Conservation (phyloP, 768 basidiomycete genomes). For the Psilocybe azurescens region DNA sequence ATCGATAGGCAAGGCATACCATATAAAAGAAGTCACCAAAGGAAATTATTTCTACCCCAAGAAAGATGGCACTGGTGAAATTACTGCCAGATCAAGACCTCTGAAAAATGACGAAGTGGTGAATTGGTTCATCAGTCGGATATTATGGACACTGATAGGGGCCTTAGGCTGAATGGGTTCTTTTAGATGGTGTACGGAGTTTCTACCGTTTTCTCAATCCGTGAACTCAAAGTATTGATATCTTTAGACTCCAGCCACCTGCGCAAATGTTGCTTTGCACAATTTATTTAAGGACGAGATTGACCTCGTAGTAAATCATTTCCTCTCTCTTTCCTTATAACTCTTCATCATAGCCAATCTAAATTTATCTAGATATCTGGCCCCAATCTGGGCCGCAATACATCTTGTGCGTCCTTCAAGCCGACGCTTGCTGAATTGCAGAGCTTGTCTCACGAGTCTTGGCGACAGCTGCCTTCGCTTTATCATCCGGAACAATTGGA, state of each 20-base stretch:
- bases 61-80: constrained; percentile 75
- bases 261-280: constrained; percentile 88
- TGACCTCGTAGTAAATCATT: constrained; percentile 77
- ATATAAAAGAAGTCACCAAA: constrained; percentile 72
- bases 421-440: background rate
- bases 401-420: constrained; percentile 61
- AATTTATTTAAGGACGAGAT: constrained; percentile 87
- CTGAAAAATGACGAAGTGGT: constrained; percentile 77
- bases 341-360: constrained; percentile 10
- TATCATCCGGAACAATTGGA: constrained; percentile 93
- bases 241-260: constrained; percentile 84
- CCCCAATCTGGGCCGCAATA: constrained; percentile 86
- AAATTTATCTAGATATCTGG: constrained; percentile 67
- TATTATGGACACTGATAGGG: constrained; percentile 2
- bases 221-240: background rate
- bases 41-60: constrained; percentile 82
- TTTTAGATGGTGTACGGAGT: constrained; percentile 76
- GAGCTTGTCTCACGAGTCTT: constrained; percentile 10
- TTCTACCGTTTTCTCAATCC: constrained; percentile 2
- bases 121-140: constrained; percentile 17
- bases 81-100: constrained; percentile 61
- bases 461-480: constrained; percentile 74
- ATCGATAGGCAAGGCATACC: constrained; percentile 74
- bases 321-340: background rate
- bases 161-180: constrained; percentile 81